Evolutionary conservation across 306 rosid species (phyloP).

Genomic region (Phaseolus lunatus): DNA sequence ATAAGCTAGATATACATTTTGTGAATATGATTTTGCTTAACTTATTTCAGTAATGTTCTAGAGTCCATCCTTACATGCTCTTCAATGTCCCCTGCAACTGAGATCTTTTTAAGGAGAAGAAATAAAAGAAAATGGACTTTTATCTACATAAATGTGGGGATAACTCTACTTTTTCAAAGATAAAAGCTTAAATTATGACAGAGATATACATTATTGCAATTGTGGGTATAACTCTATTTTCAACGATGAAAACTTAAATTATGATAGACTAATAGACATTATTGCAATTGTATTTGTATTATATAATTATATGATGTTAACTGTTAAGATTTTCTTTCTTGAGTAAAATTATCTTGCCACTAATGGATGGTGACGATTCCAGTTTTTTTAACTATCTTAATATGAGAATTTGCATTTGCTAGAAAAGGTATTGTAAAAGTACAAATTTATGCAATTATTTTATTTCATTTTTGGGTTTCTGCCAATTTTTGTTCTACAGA

Average conservation of each 20-base stretch:
- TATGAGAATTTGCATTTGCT: constrained; percentile 23
- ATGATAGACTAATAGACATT: background rate
- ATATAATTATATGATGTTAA: constrained; percentile 18
- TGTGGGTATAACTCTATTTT: background rate
- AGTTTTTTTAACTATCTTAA: constrained; percentile 9
- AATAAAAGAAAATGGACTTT: background rate
- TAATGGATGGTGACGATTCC: constrained; percentile 20
- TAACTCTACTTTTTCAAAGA: too few species aligned
- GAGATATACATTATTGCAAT: too few species aligned
- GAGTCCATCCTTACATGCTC: constrained; percentile 7
- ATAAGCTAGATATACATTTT: background rate
- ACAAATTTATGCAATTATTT: constrained; percentile 40
- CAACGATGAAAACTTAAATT: background rate
- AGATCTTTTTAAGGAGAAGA: background rate
- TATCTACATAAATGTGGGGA: background rate
- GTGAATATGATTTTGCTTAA: background rate
- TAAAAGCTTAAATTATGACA: too few species aligned
- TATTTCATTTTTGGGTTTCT: constrained; percentile 44
- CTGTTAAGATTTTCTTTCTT: background rate
- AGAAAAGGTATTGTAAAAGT: background rate
- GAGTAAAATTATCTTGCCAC: background rate
- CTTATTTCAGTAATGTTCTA: background rate
- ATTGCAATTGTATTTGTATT: background rate
- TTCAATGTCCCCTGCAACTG: constrained; percentile 7
- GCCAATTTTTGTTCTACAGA: constrained; percentile 61